Base-by-base conservation (phyloP, 192 early-diverging fungal genomes). In the Umbelopsis ramanniana region DNA sequence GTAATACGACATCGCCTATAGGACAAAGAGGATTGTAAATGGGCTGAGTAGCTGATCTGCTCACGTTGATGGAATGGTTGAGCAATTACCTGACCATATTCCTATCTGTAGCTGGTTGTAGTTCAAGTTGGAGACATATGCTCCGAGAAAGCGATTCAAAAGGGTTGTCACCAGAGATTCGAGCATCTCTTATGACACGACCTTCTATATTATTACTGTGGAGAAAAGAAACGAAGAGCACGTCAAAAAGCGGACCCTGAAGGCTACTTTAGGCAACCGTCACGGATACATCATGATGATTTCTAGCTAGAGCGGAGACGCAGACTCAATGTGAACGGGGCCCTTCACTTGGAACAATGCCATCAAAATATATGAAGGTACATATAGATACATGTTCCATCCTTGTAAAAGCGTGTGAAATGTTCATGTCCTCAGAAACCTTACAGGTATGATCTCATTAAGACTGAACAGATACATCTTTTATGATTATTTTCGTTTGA, bases 41-140 rank as follows among this genome's bases (percentile, higher is more conserved):
- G 43, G 9, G 38, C 47, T 47, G 29, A 22, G 6, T 43, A 7
- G 6, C 40, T 43, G 9, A 1, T 15, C 4, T 50, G 48, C 5
- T 50, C 17, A 50, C 1, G 48, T 50, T 15, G 15, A 6, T 50
- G 3, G 12, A 29, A 4, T 4, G 5, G 21, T 45, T 23, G 40
- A 24, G 5, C n/a, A 69, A 76, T n/a, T 91, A 94, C 94, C 95
- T 74, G 90, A 88, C 97, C 96, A 99, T 55, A 99, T 93, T 37
- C 91, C 96, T 67, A 99, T 90, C 70, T 93, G 94, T 70, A 99
- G 90, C 88, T 99, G 96, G 60, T 89, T 93, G 35, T 93, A 92
- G 74, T 97, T 95, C 24, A 99, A 87, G 81, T 98, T 97, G 40
- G 91, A 90, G 48, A 97, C 94, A 89, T 97, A 97, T 74, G 95